Base-by-base conservation (phyloP, 345 rosid species). In the Carallia pectinifolia region DNA sequence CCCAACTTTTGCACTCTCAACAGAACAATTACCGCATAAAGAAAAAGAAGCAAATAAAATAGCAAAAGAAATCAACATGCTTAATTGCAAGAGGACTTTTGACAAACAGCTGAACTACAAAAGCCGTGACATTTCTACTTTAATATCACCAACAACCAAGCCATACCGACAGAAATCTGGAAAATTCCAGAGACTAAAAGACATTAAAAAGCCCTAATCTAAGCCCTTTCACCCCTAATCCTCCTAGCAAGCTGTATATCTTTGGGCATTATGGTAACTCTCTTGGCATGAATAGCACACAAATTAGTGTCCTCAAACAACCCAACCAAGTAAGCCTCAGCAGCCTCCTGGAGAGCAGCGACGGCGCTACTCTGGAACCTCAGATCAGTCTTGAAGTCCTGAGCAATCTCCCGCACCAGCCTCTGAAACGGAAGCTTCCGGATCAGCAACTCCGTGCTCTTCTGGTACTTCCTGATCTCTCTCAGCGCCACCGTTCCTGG, bases 401-500 rank as follows among this genome's bases (percentile, higher is more conserved):
- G 75, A 65, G 75, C 70, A 16, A 72, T 72, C 37, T 72, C 75
- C 34, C 75, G 55, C 64, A 72, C 75, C 50, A 72, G 64, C 59
- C 75, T 72, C 9, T 72, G 75, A 64, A 72, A 72, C 19, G 70
- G 75, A 19, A 72, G 70, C 65, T 72, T 72, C 6, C 75, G 55
- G 38, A 72, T 72, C 50, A 72, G 47, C 18, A 52, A 16, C 54
- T 52, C 54, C 1, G 54, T 52, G 54, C 54, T 52, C 54, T 52
- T 52, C 1, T 52, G 54, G n/a, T 52, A 52, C 54, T 52, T 52
- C 54, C 54, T 52, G 54, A 52, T 52, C n/a, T 52, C 54, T 12
- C 54, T 52, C 54, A 52, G n/a, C 4, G 54, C 54, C 54, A 52
- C 54, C 7, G 54, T 52, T 2, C 54, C 54, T 4, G 54, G 54